Conservation (phyloP, 2,329 filamentous ascomycete species). For the Alternaria ethzedia region DNA sequence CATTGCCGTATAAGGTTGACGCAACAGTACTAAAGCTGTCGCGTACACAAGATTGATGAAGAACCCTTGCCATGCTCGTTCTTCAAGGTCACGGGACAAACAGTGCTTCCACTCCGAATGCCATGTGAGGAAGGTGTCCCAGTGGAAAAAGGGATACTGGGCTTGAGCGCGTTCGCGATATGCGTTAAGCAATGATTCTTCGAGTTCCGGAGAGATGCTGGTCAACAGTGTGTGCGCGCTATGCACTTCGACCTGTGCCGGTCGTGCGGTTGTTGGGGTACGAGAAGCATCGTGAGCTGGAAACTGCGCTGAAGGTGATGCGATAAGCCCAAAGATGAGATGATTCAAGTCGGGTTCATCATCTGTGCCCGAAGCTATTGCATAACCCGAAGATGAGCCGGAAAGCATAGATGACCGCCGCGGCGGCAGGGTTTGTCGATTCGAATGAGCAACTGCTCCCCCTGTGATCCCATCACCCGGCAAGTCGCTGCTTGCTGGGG, state of each 20-base stretch:
- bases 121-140: conserved; percentile 23
- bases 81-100: background rate
- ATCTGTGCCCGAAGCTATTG: conserved; percentile 2
- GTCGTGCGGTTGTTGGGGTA: background rate
- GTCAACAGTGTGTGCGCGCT: conserved; percentile 12
- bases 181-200: conserved; percentile 13
- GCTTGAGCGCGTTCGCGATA: conserved; percentile 29
- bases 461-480: background rate
- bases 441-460: background rate
- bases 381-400: conserved; percentile 9
- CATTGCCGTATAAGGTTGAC: conserved; percentile 6
- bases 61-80: conserved; percentile 24
- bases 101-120: conserved; percentile 19
- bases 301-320: conserved; percentile 15
- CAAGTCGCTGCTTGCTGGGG: background rate
- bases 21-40: conserved; percentile 20
- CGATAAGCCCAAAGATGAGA: conserved; percentile 20
- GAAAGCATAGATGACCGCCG: conserved; percentile 8
- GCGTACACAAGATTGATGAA: conserved; percentile 26
- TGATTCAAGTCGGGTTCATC: conserved; percentile 16
- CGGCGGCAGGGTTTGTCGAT: background rate
- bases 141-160: conserved; percentile 27
- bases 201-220: conserved; percentile 15
- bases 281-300: background rate
- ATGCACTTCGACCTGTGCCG: background rate